A percentile compares a stretch with the other conserved stretches of the same genome.
phyloP scores from a whole-genome alignment of 192 early-diverging fungal species.

The Paraglomus occultum region DNA sequence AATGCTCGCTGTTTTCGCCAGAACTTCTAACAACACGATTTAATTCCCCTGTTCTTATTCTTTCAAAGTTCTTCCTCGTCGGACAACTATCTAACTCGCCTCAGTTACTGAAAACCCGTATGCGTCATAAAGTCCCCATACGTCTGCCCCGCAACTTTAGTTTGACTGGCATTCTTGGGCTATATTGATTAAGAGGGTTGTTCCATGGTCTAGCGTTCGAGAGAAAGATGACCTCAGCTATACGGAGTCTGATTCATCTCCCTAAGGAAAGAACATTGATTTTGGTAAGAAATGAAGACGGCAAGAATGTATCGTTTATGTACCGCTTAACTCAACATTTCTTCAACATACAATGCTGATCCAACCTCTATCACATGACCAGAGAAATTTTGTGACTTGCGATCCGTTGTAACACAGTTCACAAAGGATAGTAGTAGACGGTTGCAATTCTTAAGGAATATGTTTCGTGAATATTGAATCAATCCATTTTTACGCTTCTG shows the following conservation, averaged over 20 bases:
- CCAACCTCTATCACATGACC: too few species aligned
- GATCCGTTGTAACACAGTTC: too few species aligned
- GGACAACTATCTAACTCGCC: conserved; percentile 82
- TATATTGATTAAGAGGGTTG: conserved; percentile 87
- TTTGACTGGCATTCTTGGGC: conserved; percentile 60
- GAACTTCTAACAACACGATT: conserved; percentile 58
- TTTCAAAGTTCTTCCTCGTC: conserved; percentile 77
- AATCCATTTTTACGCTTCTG: background rate
- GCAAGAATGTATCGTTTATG: background rate
- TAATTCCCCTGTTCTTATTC: conserved; percentile 71
- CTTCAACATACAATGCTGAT: too few species aligned
- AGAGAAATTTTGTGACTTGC: too few species aligned
- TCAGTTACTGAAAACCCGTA: conserved; percentile 99
- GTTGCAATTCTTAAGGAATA: background rate
- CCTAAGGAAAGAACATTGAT: conserved; percentile 37
- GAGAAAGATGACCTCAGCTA: conserved; percentile 88
- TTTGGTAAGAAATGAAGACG: background rate
- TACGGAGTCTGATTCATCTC: conserved; percentile 68
- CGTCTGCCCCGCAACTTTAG: conserved; percentile 80
- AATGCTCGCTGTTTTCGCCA: conserved; percentile 43
- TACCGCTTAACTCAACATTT: too few species aligned
- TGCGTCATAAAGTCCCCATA: conserved; percentile 97
- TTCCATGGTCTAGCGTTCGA: conserved; percentile 95
- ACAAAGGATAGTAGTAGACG: too few species aligned
- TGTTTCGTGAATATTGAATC: background rate